Conservation (phyloP, 208 protist species). For the Leishmania turanica region DNA sequence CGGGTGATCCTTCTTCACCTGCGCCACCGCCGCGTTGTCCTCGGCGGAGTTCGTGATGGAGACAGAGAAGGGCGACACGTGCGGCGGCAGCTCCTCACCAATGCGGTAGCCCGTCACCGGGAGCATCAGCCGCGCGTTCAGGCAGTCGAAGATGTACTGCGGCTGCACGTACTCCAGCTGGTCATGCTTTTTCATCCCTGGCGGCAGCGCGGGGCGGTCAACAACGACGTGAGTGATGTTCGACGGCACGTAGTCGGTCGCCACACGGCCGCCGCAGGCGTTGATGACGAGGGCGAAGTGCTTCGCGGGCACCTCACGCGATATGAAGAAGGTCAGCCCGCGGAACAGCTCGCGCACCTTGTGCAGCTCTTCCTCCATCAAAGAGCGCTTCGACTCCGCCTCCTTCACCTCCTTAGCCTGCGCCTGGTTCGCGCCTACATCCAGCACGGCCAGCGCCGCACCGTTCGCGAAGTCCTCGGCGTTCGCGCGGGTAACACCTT, state of each 20-base stretch:
- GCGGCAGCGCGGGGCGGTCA: slow-evolving; percentile 76
- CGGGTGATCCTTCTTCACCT: slow-evolving; percentile 81
- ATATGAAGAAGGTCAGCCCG: slow-evolving; percentile 87
- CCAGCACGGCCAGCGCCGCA: slow-evolving; percentile 25
- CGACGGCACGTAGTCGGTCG: slow-evolving; percentile 59
- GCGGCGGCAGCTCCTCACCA: slow-evolving; percentile 90
- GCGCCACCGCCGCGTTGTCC: slow-evolving; percentile 80
- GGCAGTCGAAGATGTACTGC: slow-evolving; percentile 97
- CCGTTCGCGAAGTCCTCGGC: slow-evolving; percentile 32
- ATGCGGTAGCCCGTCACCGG: slow-evolving; percentile 87
- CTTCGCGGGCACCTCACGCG: slow-evolving; percentile 89
- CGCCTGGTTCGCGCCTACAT: slow-evolving; percentile 28
- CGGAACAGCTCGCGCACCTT: slow-evolving; percentile 71
- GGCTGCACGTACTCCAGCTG: slow-evolving; percentile 95
- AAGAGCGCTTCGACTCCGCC: slow-evolving; percentile 38
- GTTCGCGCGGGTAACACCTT: slow-evolving; percentile 30
- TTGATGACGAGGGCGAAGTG: slow-evolving; percentile 91
- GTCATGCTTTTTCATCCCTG: slow-evolving; percentile 52
- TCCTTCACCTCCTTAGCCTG: slow-evolving; percentile 38
- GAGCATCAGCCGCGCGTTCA: slow-evolving; percentile 92
- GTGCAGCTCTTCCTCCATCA: slow-evolving; percentile 62
- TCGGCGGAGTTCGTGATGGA: slow-evolving; percentile 82
- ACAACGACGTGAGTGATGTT: slow-evolving; percentile 90
- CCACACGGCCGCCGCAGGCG: slow-evolving; percentile 87
- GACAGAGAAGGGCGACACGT: slow-evolving; percentile 93